A percentile compares a stretch with the other conserved stretches of the same genome.
Conservation (phyloP, 2,329 filamentous ascomycete species). For the Xylaria sp. region DNA sequence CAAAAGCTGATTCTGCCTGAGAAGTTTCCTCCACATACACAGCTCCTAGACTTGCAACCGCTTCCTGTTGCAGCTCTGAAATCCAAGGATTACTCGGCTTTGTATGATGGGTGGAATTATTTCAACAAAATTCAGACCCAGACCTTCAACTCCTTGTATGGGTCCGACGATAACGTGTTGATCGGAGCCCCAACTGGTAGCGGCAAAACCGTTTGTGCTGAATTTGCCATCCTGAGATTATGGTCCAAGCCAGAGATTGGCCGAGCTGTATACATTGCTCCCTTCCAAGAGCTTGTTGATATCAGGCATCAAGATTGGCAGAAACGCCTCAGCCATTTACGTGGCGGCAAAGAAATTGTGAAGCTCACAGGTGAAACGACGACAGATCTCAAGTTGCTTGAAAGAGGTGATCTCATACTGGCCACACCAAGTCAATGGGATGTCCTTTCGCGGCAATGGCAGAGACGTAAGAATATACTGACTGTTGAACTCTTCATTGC, state of each 20-base stretch:
- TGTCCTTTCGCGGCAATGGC: slow-evolving; percentile 94
- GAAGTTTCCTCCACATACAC: slow-evolving; percentile 94
- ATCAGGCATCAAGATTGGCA: slow-evolving; percentile 85
- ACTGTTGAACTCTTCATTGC: slow-evolving; percentile 91
- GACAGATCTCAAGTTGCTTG: slow-evolving; percentile 87
- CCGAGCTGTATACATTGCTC: slow-evolving; percentile 91
- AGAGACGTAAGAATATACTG: slow-evolving; percentile 93
- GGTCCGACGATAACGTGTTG: slow-evolving; percentile 92
- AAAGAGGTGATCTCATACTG: slow-evolving; percentile 86
- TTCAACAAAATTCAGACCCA: slow-evolving; percentile 99
- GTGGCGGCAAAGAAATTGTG: slow-evolving; percentile 87
- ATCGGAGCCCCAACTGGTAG: slow-evolving; percentile 92
- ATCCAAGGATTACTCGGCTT: slow-evolving; percentile 78
- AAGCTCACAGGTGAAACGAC: slow-evolving; percentile 95
- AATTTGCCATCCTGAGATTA: slow-evolving; percentile 89
- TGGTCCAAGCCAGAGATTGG: slow-evolving; percentile 79
- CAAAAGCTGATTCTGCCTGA: slow-evolving; percentile 94
- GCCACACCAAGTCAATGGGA: slow-evolving; percentile 97
- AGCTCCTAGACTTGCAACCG: slow-evolving; percentile 89
- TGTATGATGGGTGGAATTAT: slow-evolving; percentile 85
- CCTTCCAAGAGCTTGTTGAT: slow-evolving; percentile 93
- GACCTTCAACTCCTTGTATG: slow-evolving; percentile 92
- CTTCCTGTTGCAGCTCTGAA: slow-evolving; percentile 90
- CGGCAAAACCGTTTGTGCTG: slow-evolving; percentile 96
- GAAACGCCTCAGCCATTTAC: slow-evolving; percentile 74